A percentile compares a stretch with the other conserved stretches of the same genome.
Conservation (phyloP, 2,329 filamentous ascomycete genomes). For the Ophioceras dolichostomum region DNA sequence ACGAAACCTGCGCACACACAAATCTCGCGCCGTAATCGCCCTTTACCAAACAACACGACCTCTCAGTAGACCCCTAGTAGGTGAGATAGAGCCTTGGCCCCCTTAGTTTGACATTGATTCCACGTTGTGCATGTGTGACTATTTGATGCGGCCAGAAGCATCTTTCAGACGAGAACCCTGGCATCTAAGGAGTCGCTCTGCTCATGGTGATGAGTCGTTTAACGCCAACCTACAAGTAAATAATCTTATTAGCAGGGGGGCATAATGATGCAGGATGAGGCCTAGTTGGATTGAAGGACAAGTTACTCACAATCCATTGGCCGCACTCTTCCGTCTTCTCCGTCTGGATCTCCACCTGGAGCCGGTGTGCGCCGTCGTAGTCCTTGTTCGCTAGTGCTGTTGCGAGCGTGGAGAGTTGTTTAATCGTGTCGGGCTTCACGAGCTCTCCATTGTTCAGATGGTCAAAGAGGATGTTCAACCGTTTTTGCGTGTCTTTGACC, state of each 20-base stretch:
- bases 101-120: no score
- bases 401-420: conserved; percentile 51
- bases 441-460: conserved; percentile 94
- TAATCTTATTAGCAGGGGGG: neutral
- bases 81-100: no score
- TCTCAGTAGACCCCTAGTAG: no score
- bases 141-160: no score
- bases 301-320: conserved; percentile 67
- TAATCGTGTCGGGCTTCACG: conserved; percentile 66
- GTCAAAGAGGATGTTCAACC: conserved; percentile 87
- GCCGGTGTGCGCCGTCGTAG: conserved; percentile 51
- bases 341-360: conserved; percentile 65
- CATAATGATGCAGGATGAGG: neutral
- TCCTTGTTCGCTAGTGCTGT: conserved; percentile 56
- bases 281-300: neutral
- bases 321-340: conserved; percentile 72
- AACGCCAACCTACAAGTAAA: conserved; percentile 37
- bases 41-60: no score
- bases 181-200: conserved; percentile 37
- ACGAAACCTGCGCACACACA: no score
- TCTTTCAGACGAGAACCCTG: no score
- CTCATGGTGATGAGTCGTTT: conserved; percentile 54
- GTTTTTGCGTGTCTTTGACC: conserved; percentile 88
- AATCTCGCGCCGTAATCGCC: no score
- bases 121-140: no score